Base-by-base conservation (phyloP, 345 rosid species). In the Kandelia obovata region DNA sequence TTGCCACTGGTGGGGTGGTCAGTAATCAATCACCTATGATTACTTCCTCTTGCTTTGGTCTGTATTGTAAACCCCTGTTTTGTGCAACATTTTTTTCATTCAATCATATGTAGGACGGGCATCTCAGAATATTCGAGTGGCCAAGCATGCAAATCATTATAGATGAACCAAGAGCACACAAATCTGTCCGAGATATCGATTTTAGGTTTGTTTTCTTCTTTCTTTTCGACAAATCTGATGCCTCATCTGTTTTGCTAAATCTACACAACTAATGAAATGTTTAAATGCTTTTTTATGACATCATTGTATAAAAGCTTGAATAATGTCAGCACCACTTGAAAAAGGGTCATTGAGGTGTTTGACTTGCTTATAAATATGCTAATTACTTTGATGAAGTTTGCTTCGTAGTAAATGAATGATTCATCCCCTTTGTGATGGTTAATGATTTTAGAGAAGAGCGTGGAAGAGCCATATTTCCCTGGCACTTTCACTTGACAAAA, bases 1-100 rank as follows among this genome's bases (percentile, higher is more conserved):
- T 91, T 78, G 99, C 96, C 28, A 39, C 84, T 59, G 99, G 99
- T 53, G 96, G 96, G 70, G 79, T 76, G 92, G 98, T 94, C 81
- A 89, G 93, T 23, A 70, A 47, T 57, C 64, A 70, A 47, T 51
- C 61, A 31, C 61, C 35, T 25, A 23, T 39, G 55, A 28, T 31
- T 61, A 53, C 35, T 34, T 53, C 31, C 51, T 61, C 25, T 28
- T 65, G 31, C 21, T 7, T 61, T 39, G 46, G 57, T 62, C 47
- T 28, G n/a, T 31, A 3, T 43, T 21, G 16, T 26, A 31, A 53
- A 39, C 52, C 5, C 51, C 21, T 15, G 7, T 34, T 35, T 31
- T 32, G 30, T 4, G 6, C 35, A 49, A 55, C 6, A 6, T 13
- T 10, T 51, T 59, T 76, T 64, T 26, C 15, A 31, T 70, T 58